phyloP scores from a whole-genome alignment of 768 basidiomycete genomes.

The Plicaturopsis crispa region DNA sequence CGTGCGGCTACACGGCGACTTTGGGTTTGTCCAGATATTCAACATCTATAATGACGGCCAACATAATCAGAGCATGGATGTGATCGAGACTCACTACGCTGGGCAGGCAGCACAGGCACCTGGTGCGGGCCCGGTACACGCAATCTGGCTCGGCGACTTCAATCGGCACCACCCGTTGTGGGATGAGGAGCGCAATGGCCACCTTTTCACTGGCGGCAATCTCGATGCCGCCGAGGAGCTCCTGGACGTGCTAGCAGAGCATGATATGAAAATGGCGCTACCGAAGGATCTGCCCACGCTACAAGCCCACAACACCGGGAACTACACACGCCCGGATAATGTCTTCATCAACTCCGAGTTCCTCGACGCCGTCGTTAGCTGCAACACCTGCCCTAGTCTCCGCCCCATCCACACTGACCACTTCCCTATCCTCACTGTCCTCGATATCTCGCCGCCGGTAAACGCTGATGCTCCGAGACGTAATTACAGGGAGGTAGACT shows the following conservation, averaged over 20 bases:
- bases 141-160: constrained; percentile 29
- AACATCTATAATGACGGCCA: constrained; percentile 11
- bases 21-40: constrained; percentile 9
- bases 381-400: not conserved
- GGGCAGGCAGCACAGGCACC: not conserved
- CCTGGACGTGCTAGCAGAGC: not conserved
- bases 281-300: not conserved
- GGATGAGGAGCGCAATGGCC: constrained; percentile 23
- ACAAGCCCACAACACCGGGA: not conserved
- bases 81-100: not conserved
- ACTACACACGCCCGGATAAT: constrained; percentile 2
- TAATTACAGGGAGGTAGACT: constrained; percentile 7
- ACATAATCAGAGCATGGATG: not conserved
- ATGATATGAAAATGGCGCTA: constrained; percentile 2
- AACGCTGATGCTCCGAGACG: too few relatives aligned
- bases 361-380: not conserved
- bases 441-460: not conserved
- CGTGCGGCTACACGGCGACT: constrained; percentile 11
- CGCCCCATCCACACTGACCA: constrained; percentile 5
- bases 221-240: constrained; percentile 5
- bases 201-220: constrained; percentile 14
- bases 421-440: constrained; percentile 3
- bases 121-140: constrained; percentile 1
- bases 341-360: constrained; percentile 6
- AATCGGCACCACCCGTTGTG: constrained; percentile 32